Percentiles rank a stretch among this genome's conserved stretches.
Evolutionary conservation across 2,329 filamentous ascomycete species (phyloP).

Genomic region (Coniella lustricola): DNA sequence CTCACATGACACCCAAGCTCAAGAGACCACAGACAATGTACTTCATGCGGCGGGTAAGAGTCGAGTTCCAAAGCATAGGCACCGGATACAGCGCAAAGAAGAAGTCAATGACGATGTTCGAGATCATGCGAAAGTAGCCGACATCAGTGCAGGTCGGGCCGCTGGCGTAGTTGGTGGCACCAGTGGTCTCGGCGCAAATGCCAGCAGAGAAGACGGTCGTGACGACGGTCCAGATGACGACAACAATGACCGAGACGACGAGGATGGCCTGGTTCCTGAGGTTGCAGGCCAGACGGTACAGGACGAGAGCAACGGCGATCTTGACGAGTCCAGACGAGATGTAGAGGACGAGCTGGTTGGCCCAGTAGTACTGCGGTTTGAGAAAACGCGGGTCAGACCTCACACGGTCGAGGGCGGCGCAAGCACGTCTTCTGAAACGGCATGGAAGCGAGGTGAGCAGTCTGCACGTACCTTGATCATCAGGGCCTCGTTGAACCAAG

Average conservation of each 20-base stretch:
- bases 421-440: background rate
- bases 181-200: slow-evolving; percentile 22
- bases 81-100: slow-evolving; percentile 27
- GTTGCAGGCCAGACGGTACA: slow-evolving; percentile 24
- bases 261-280: slow-evolving; percentile 20
- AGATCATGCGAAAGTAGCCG: slow-evolving; percentile 27
- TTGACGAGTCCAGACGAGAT: slow-evolving; percentile 27
- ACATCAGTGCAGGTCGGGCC: slow-evolving; percentile 22
- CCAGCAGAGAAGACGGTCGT: slow-evolving; percentile 24
- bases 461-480: background rate
- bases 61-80: slow-evolving; percentile 23
- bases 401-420: background rate
- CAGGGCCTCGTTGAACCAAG: slow-evolving; percentile 19
- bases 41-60: slow-evolving; percentile 23
- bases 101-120: slow-evolving; percentile 29
- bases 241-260: slow-evolving; percentile 17
- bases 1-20: slow-evolving; percentile 27
- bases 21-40: slow-evolving; percentile 23
- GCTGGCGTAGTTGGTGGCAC: slow-evolving; percentile 25
- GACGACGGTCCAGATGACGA: slow-evolving; percentile 8
- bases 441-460: too few species aligned
- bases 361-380: slow-evolving; percentile 24
- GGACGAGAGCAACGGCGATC: slow-evolving; percentile 27
- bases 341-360: slow-evolving; percentile 25
- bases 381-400: too few species aligned